These are phyloP conservation scores for Avicennia marina DNA, from an alignment of 257 asterid genomes.

Conservation along the genomic window DNA sequence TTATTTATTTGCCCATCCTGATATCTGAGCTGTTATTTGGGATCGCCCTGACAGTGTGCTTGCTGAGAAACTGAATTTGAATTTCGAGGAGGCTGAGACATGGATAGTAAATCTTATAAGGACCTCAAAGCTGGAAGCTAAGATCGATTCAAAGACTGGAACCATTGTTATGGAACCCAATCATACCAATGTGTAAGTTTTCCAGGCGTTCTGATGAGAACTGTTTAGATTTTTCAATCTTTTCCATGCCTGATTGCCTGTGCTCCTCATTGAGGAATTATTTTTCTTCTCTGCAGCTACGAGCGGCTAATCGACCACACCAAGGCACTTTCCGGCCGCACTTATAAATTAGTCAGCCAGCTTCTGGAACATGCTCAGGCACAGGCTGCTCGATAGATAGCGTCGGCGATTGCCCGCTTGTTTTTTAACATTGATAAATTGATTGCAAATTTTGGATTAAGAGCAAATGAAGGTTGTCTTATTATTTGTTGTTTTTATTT, in stretches of 20 bases:
- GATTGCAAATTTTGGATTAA: constrained; percentile 25
- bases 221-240: too few species aligned
- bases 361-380: constrained; percentile 75
- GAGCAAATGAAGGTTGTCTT: constrained; percentile 1
- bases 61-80: constrained; percentile 90
- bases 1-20: too few species aligned
- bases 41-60: constrained; percentile 55
- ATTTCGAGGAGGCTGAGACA: constrained; percentile 85
- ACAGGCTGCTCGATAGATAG: constrained; percentile 57
- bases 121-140: constrained; percentile 96
- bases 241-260: background rate
- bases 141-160: constrained; percentile 71
- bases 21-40: background rate
- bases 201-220: too few species aligned
- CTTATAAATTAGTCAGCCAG: constrained; percentile 70
- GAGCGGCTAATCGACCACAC: constrained; percentile 97
- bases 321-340: constrained; percentile 81
- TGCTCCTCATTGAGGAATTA: background rate
- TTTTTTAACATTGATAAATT: constrained; percentile 16
- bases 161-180: constrained; percentile 80
- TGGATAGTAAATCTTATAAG: constrained; percentile 91
- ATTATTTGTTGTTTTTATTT: background rate
- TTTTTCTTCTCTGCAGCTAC: constrained; percentile 43
- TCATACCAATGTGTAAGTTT: constrained; percentile 82
- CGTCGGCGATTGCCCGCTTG: background rate